A percentile compares a stretch with the other conserved stretches of the same genome.
phyloP scores from a whole-genome alignment of 495 filamentous ascomycete genomes.

The Aspergillus egyptiacus region DNA sequence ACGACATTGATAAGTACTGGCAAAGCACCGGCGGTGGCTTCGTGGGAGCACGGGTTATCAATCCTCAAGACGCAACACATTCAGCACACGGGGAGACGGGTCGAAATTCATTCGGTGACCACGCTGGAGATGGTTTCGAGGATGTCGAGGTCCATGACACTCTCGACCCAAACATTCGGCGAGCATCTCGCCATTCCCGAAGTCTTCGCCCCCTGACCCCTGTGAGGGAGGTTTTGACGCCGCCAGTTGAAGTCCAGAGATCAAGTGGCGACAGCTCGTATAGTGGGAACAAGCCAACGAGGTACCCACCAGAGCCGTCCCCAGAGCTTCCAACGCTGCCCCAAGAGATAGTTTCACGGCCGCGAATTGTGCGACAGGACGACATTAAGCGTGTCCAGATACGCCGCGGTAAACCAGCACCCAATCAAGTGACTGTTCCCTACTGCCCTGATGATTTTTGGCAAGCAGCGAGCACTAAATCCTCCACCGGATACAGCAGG shows the following conservation, averaged over 20 bases:
- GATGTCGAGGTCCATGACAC: slow-evolving; percentile 14
- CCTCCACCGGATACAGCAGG: neutral
- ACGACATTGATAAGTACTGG: slow-evolving; percentile 17
- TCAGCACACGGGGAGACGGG: slow-evolving; percentile 7
- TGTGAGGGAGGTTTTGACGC: slow-evolving; percentile 22
- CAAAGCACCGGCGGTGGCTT: slow-evolving; percentile 8
- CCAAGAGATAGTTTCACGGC: slow-evolving; percentile 29
- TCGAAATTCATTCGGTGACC: slow-evolving; percentile 1
- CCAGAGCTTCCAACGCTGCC: slow-evolving; percentile 10
- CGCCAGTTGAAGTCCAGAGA: slow-evolving; percentile 5
- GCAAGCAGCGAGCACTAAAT: slow-evolving; percentile 16
- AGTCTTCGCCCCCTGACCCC: slow-evolving; percentile 21
- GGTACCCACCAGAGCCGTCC: slow-evolving; percentile 7
- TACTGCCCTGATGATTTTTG: slow-evolving; percentile 34
- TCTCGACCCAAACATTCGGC: neutral
- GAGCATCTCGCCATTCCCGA: slow-evolving; percentile 17
- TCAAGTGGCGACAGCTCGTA: neutral
- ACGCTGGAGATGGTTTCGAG: slow-evolving; percentile 14
- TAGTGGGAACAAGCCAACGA: neutral
- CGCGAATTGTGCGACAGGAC: slow-evolving; percentile 30
- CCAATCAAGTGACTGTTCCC: slow-evolving; percentile 22
- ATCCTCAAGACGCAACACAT: slow-evolving; percentile 7
- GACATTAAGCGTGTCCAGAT: slow-evolving; percentile 37
- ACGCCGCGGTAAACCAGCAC: slow-evolving; percentile 26
- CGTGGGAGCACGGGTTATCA: slow-evolving; percentile 1